A percentile compares a stretch with the other conserved stretches of the same genome.
Evolutionary conservation across 306 rosid genomes (phyloP).

Genomic region (Medicago truncatula): MtrunA17r5.0-ANR NC_053047.1:320001-320500

Average conservation of each 20-base stretch:
- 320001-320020: neutral
- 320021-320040: neutral
- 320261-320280: slow-evolving; percentile 86
- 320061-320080: neutral
- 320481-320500: slow-evolving; percentile 79
- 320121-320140: slow-evolving; percentile 5
- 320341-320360: slow-evolving; percentile 70
- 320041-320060: slow-evolving; percentile 8
- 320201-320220: slow-evolving; percentile 81
- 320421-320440: slow-evolving; percentile 88
- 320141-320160: slow-evolving; percentile 21
- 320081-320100: slow-evolving; percentile 5
- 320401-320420: slow-evolving; percentile 92
- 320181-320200: slow-evolving; percentile 33
- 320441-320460: slow-evolving; percentile 82
- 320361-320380: slow-evolving; percentile 79
- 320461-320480: slow-evolving; percentile 75
- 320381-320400: slow-evolving; percentile 84
- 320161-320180: slow-evolving; percentile 7
- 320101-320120: neutral
- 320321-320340: slow-evolving; percentile 56
- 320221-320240: slow-evolving; percentile 80
- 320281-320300: slow-evolving; percentile 87
- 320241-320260: slow-evolving; percentile 82
- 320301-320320: slow-evolving; percentile 76